Base-by-base conservation (phyloP, 2,329 filamentous ascomycete species). In the Alternaria sp. region DNA sequence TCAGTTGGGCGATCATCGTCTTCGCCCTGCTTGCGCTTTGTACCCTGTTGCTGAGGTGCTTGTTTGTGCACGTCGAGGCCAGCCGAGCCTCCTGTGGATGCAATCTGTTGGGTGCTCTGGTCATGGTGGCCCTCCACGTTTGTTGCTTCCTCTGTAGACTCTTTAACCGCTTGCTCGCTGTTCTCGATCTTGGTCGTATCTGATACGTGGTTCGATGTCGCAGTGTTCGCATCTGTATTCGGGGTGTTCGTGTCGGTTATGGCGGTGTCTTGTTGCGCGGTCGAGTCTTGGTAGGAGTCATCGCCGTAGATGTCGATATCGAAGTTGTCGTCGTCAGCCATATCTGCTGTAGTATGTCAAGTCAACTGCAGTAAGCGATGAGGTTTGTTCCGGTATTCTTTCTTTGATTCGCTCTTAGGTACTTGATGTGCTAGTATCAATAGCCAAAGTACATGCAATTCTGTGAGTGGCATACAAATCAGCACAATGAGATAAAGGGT, bases 231-330 rank as follows among this genome's bases (percentile, higher is more conserved):
- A 36, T 79, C 78, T 44, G 78, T 78, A 73, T 70, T 66, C 49
- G 68, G 65, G 2, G 62, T 63, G 45, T 53, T 60, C 17, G 62
- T 60, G 41, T 71, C 68, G 42, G 71, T 61, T 44, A 72, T 56
- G n/a, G 60, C 62, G 33, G 68, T 63, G 29, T 74, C 69, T 58
- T 65, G 61, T 46, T 72, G 65, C 2, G 60, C 50, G 51, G 33
- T 59, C 17, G 72, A 57, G 33, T 75, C 72, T 60, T 71, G 67
- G 57, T 69, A 73, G 49, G 72, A 77, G 51, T 86, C 85, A 70
- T 89, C 86, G 63, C 86, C 86, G 72, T 89, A 89, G 78, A 89
- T 88, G 75, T 89, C 87, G 81, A 89, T 88, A 69, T 89, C 86
- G 81, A 89, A 89, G 72, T 87, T 88, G 77, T 89, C 86, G 78